Percentiles rank a stretch among this genome's conserved stretches.
phyloP scores from a whole-genome alignment of 306 rosid genomes.

The Canavalia gladiata region DNA sequence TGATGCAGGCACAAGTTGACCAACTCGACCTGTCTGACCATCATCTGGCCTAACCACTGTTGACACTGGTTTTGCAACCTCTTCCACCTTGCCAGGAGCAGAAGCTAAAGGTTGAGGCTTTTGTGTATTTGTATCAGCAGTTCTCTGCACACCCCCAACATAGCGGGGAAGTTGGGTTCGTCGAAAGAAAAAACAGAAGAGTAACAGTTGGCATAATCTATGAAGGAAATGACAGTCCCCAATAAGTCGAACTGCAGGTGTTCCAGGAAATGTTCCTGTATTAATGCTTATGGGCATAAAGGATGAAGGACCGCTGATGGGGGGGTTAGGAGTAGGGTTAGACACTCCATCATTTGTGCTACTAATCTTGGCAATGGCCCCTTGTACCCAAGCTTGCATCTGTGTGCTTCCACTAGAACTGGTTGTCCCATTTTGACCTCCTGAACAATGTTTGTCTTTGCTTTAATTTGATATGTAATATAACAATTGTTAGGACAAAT shows the following conservation, averaged over 20 bases:
- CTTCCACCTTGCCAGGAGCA: conserved; percentile 82
- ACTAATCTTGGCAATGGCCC: conserved; percentile 94
- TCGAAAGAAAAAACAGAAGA: conserved; percentile 96
- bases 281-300: conserved; percentile 94
- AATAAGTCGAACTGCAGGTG: conserved; percentile 95
- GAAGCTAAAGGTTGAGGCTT: conserved; percentile 70
- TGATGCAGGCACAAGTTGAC: conserved; percentile 69
- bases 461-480: conserved; percentile 44
- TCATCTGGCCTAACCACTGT: conserved; percentile 71
- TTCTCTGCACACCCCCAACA: conserved; percentile 65
- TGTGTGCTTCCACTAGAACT: conserved; percentile 85
- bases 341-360: conserved; percentile 82
- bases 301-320: conserved; percentile 81
- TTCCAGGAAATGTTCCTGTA: conserved; percentile 95
- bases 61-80: conserved; percentile 68
- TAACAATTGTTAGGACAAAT: not conserved
- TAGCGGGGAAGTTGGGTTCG: conserved; percentile 78
- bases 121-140: conserved; percentile 71
- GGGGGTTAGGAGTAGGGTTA: conserved; percentile 76
- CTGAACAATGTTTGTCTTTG: conserved; percentile 57
- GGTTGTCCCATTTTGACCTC: conserved; percentile 82
- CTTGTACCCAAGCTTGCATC: conserved; percentile 98
- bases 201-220: conserved; percentile 88
- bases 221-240: conserved; percentile 99
- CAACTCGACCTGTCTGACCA: conserved; percentile 69